Base-by-base conservation (phyloP, 805 yeast species). In the Blastobotrys parvus region DNA sequence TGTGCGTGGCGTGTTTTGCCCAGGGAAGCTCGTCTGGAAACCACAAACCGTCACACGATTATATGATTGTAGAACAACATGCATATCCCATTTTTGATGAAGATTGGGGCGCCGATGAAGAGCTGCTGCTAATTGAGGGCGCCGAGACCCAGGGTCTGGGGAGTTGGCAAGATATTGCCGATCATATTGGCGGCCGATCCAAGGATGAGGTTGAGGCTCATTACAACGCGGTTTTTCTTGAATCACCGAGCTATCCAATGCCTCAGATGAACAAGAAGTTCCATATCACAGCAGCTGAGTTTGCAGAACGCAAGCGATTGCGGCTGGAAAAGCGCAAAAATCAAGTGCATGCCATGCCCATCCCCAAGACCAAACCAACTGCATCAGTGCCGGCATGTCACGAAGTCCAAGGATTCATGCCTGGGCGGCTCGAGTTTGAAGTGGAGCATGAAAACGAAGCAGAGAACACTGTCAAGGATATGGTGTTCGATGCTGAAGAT, bases 61-160 rank as follows among this genome's bases (percentile, higher is more conserved):
- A 92, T 61, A 76, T 78, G 56, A 84, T 92, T 13, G 80, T 90
- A 21, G 98, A 92, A 62, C 96, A 94, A 54, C 90, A 90, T 58
- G 83, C 94, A 2, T 90, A 86, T 58, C 98, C 99, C 0, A 84
- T 94, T 7, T 81, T 94, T 52, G 83, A 78, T 41, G 76, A 73
- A 44, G 89, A 82, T 44, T 92, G 98, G 97, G 99, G 98, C 30
- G 98, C 98, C 1, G 98, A 92, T 65, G 99, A 92, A 62, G 99
- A 92, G 63, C 59, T 89, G 44, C 70, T 86, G 25, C 67, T 92
- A 45, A 75, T 94, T 11, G 95, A 88, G 61, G 97, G 97, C 6
- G 81, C 94, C 35, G 96, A 92, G 62, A 81, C 85, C 7, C 73
- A 77, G 36, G 98, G 99, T 0, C 54, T 92, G 43, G 99, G 99